Evolutionary conservation across 805 yeast genomes (phyloP).

Genomic region (Candida endomychidarum): DNA sequence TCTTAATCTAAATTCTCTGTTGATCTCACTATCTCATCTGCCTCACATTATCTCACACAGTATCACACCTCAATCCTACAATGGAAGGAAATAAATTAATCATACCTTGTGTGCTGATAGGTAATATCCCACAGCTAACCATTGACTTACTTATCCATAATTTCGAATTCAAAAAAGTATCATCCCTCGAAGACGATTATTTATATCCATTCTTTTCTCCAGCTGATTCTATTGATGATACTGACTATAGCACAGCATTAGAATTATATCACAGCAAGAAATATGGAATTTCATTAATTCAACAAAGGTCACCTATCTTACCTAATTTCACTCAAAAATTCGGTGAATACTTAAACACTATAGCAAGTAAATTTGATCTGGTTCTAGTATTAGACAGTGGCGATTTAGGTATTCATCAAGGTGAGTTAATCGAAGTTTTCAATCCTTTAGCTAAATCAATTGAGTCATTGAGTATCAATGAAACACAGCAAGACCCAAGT

Average conservation of each 20-base stretch:
- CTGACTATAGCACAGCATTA: slow-evolving; percentile 54
- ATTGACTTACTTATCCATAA: slow-evolving; percentile 71
- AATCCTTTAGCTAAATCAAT: slow-evolving; percentile 33
- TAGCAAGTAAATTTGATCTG: slow-evolving; percentile 44
- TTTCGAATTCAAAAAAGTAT: slow-evolving; percentile 51
- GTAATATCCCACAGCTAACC: slow-evolving; percentile 85
- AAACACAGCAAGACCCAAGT: not conserved
- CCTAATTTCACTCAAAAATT: slow-evolving; percentile 57
- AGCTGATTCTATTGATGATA: slow-evolving; percentile 38
- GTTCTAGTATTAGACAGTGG: slow-evolving; percentile 69
- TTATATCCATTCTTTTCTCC: slow-evolving; percentile 87
- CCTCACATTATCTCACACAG: too few relatives aligned
- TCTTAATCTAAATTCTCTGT: too few relatives aligned
- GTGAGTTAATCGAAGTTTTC: slow-evolving; percentile 26
- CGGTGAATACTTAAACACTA: slow-evolving; percentile 50
- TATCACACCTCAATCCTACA: too few relatives aligned
- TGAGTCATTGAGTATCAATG: slow-evolving; percentile 16
- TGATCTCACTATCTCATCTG: too few relatives aligned
- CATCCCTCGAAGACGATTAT: slow-evolving; percentile 55
- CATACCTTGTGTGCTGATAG: slow-evolving; percentile 80
- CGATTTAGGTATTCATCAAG: slow-evolving; percentile 55
- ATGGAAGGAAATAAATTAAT: too few relatives aligned
- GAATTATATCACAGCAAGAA: slow-evolving; percentile 57
- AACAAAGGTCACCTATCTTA: slow-evolving; percentile 82
- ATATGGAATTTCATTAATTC: slow-evolving; percentile 56